Conservation (phyloP, 2,329 filamentous ascomycete genomes). For the Sporothrix mexicana region DNA sequence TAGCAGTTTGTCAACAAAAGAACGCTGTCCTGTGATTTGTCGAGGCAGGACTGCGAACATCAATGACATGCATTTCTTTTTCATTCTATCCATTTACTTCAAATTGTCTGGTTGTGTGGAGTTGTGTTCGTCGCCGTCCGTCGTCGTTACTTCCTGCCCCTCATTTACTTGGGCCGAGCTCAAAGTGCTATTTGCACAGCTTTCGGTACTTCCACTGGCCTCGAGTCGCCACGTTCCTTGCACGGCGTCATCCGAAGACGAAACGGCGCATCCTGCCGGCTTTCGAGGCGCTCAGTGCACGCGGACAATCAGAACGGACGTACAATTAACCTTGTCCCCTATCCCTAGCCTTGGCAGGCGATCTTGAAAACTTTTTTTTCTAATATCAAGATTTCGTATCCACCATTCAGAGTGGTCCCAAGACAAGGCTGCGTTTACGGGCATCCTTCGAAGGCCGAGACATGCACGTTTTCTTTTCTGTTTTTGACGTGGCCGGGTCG, state of each 20-base stretch:
- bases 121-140: too few species aligned
- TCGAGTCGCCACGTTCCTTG: neutral
- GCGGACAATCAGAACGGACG: neutral
- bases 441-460: neutral
- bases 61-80: neutral
- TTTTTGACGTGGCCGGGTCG: neutral
- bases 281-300: neutral
- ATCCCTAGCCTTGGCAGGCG: conserved; percentile 1
- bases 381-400: neutral
- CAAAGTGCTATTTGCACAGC: conserved; percentile 5
- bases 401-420: neutral
- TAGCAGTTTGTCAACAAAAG: conserved; percentile 20
- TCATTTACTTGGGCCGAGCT: neutral
- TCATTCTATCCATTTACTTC: neutral
- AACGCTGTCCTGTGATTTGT: conserved; percentile 9
- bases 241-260: conserved; percentile 23
- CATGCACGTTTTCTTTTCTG: neutral
- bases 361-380: conserved; percentile 10
- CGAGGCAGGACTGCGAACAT: neutral
- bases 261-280: conserved; percentile 22
- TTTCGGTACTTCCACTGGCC: neutral
- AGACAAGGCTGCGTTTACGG: neutral
- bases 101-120: neutral
- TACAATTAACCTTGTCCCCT: neutral
- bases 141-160: neutral